Conservation (phyloP, 2,329 filamentous ascomycete genomes). For the Claviceps paspali region DNA sequence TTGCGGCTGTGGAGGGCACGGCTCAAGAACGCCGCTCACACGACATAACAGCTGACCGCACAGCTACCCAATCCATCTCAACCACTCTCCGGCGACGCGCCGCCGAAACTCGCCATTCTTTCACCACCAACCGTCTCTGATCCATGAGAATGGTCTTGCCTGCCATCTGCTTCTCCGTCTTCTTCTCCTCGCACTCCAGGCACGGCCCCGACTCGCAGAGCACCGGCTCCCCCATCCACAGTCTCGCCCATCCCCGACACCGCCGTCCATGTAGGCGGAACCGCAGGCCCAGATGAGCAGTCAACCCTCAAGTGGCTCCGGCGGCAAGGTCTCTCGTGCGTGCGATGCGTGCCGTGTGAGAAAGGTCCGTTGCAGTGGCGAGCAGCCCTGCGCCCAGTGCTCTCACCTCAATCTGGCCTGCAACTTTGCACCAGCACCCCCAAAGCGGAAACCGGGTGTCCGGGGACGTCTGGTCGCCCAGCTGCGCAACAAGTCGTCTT, state of each 20-base stretch:
- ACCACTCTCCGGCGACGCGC: too few species aligned
- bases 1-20: too few species aligned
- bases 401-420: constrained; percentile 19
- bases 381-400: constrained; percentile 21
- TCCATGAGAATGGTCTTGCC: too few species aligned
- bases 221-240: background rate
- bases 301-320: constrained; percentile 1
- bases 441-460: constrained; percentile 20
- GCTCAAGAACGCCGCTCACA: too few species aligned
- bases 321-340: constrained; percentile 13
- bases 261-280: constrained; percentile 1
- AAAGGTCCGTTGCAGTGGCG: constrained; percentile 22
- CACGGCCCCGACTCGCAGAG: too few species aligned
- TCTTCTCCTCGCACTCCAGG: too few species aligned
- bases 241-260: background rate
- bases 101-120: too few species aligned
- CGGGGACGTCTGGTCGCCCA: constrained; percentile 21
- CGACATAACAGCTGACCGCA: too few species aligned
- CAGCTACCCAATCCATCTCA: too few species aligned
- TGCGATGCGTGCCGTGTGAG: constrained; percentile 24
- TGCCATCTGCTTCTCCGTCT: too few species aligned
- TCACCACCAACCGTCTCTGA: too few species aligned
- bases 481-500: constrained; percentile 14
- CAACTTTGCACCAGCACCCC: constrained; percentile 17
- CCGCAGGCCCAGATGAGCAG: constrained; percentile 5